Base-by-base conservation (phyloP, 2,329 filamentous ascomycete genomes). In the Trichoderma aggressivum region DNA sequence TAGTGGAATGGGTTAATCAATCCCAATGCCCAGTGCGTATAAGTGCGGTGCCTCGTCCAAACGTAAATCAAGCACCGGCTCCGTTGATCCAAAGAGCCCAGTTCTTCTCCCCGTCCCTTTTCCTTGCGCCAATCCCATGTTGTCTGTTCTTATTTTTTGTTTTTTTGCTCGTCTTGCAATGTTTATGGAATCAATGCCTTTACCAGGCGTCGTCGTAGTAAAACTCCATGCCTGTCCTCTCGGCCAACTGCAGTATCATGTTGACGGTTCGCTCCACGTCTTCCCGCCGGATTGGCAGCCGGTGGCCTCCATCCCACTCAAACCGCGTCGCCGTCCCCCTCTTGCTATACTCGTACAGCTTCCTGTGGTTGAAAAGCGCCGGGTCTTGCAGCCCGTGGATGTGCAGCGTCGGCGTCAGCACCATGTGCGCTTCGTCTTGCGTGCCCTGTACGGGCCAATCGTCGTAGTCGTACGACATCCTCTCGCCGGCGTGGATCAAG, bases 251-350 rank as follows among this genome's bases (percentile, higher is more conserved):
- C 32, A 79, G 36, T 2, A 81, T 79, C 16, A 74, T 64, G 0
- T 60, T 66, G 21, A 74, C 71, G 3, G 82, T 74, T 21, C 72
- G 71, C n/a, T 87, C 83, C 3, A 94, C 90, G 79, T 94, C 92
- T 34, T 80, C 81, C 26, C 81, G 83, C 82, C 91, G 92, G 72
- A 94, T 85, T 2, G 92, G 91, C 62, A 95, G 83, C 7, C 92
- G 82, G 78, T 95, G 92, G 1, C 84, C 86, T 0, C 91, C 92
- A 71, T 92, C 86, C 92, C 92, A 94, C 78, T 94, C 90, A 1
- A 94, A 79, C 59, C 94, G 73, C 50, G 80, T 84, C 7, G 86
- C 82, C 3, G 82, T 87, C 0, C 83, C 85, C 11, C 82, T 77
- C 63, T 88, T 83, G 77, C 89, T 92, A 78, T 90, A 94, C 65